Evolutionary conservation across 441 rosid genomes (phyloP).

Genomic region (Manihot esculenta): DNA sequence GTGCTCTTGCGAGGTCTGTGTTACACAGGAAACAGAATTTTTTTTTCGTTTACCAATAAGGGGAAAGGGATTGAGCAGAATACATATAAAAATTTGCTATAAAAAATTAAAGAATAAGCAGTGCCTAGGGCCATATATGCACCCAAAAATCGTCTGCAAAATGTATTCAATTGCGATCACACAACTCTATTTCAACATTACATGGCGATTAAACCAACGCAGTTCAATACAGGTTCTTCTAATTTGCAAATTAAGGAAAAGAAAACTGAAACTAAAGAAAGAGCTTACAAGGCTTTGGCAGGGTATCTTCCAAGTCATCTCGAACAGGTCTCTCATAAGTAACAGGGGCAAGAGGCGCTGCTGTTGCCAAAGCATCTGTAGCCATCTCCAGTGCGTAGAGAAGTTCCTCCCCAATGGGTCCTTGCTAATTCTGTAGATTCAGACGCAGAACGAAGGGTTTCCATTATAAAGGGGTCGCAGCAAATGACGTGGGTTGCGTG

Average conservation of each 20-base stretch:
- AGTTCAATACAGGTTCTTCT: not conserved
- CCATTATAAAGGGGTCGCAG: too few species aligned
- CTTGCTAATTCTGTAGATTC: not conserved
- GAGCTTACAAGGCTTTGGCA: conserved; percentile 67
- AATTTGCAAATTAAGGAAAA: not conserved
- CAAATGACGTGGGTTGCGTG: too few species aligned
- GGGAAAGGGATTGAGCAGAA: too few species aligned
- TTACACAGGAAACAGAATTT: not conserved
- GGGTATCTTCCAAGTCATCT: conserved; percentile 53
- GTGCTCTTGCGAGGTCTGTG: conserved; percentile 74
- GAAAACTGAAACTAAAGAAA: not conserved
- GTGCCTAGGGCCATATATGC: too few species aligned
- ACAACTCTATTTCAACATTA: too few species aligned
- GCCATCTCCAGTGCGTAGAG: conserved; percentile 6
- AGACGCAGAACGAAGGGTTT: not conserved
- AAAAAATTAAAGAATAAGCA: too few species aligned
- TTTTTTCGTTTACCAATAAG: too few species aligned
- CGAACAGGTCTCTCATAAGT: conserved; percentile 59
- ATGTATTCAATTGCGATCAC: too few species aligned
- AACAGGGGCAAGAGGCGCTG: conserved; percentile 66
- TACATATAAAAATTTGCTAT: too few species aligned
- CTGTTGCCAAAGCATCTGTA: conserved; percentile 49
- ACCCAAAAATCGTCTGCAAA: too few species aligned
- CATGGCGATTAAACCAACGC: too few species aligned
- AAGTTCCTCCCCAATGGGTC: not conserved